Evolutionary conservation across 2,329 filamentous ascomycete genomes (phyloP).

Genomic region (Trichoderma atroviride): DNA sequence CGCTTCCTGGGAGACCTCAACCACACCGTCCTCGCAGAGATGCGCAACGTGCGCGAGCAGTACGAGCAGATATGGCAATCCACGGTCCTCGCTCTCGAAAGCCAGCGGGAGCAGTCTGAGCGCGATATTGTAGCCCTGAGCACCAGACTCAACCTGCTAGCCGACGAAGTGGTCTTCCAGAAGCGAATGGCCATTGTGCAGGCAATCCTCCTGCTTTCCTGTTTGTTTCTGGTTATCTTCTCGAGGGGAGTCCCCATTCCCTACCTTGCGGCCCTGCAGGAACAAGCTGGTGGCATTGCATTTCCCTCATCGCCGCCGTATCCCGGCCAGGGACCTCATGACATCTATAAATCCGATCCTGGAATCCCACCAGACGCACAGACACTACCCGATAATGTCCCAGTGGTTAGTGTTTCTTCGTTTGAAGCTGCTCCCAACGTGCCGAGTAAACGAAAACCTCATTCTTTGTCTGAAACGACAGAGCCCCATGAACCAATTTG

Average conservation of each 20-base stretch:
- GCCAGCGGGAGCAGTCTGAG: slow-evolving; percentile 81
- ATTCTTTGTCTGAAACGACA: not conserved
- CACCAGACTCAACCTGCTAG: slow-evolving; percentile 78
- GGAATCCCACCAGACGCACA: not conserved
- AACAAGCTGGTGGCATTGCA: slow-evolving; percentile 33
- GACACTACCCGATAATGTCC: not conserved
- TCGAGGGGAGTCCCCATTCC: slow-evolving; percentile 53
- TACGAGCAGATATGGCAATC: slow-evolving; percentile 98
- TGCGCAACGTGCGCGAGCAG: slow-evolving; percentile 75
- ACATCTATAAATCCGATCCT: slow-evolving; percentile 16
- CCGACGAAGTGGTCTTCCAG: slow-evolving; percentile 85
- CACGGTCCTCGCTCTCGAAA: slow-evolving; percentile 87
- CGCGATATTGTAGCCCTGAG: slow-evolving; percentile 82
- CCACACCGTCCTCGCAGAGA: slow-evolving; percentile 78
- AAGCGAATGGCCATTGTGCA: slow-evolving; percentile 95
- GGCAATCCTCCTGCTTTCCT: slow-evolving; percentile 81
- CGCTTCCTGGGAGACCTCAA: slow-evolving; percentile 85
- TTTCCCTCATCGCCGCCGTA: slow-evolving; percentile 32
- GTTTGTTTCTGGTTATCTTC: slow-evolving; percentile 86
- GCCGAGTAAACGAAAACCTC: slow-evolving; percentile 2
- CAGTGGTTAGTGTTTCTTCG: not conserved
- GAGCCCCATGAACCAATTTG: not conserved
- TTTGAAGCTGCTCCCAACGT: slow-evolving; percentile 4
- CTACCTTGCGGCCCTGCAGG: slow-evolving; percentile 37
- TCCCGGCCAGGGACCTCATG: slow-evolving; percentile 26